Evolutionary conservation across 805 yeast genomes (phyloP).

Genomic region (Metschnikowia baotianmanensis): DNA sequence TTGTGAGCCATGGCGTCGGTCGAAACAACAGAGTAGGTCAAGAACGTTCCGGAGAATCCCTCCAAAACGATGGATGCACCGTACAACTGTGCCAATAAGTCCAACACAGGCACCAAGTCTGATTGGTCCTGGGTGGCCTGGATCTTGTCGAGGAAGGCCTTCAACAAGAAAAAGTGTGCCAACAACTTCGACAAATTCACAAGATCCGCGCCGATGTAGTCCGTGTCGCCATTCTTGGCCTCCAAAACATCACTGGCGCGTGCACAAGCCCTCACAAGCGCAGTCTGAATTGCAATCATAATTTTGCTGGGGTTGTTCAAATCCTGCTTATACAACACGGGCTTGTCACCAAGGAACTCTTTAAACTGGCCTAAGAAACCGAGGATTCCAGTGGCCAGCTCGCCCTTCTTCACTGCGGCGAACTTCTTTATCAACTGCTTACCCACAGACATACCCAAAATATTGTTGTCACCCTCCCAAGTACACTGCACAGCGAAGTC

Average conservation of each 20-base stretch:
- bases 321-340: constrained; percentile 29
- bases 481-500: constrained; percentile 99
- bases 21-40: constrained; percentile 58
- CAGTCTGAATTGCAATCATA: constrained; percentile 28
- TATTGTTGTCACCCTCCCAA: constrained; percentile 97
- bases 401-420: constrained; percentile 37
- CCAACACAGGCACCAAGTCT: constrained; percentile 48
- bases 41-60: constrained; percentile 66
- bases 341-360: constrained; percentile 25
- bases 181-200: constrained; percentile 48
- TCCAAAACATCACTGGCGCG: constrained; percentile 31
- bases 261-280: constrained; percentile 39
- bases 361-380: constrained; percentile 38
- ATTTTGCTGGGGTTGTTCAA: constrained; percentile 24
- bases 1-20: constrained; percentile 47
- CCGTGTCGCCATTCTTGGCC: constrained; percentile 41
- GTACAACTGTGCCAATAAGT: constrained; percentile 57
- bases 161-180: constrained; percentile 49
- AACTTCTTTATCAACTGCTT: constrained; percentile 63
- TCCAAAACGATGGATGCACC: constrained; percentile 59
- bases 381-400: constrained; percentile 43
- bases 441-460: constrained; percentile 80
- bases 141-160: constrained; percentile 37
- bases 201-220: constrained; percentile 45
- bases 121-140: constrained; percentile 31